Evolutionary conservation across 2,329 filamentous ascomycete species (phyloP).

Genomic region (Dactylellina parvicollis): DNA sequence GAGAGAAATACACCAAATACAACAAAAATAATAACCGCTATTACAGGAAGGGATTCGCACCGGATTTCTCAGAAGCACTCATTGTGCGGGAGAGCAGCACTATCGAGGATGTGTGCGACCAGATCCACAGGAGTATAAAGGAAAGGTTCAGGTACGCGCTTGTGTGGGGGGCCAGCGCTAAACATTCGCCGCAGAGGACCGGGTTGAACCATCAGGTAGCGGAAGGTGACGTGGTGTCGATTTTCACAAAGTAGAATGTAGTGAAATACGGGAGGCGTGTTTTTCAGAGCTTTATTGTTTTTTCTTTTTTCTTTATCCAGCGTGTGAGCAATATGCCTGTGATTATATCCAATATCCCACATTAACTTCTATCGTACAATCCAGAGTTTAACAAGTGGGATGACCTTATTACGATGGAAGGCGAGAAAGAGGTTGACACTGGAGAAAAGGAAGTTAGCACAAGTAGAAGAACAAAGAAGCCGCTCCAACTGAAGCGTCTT

Average conservation of each 20-base stretch:
- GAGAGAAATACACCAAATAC: neutral
- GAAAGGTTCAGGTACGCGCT: slow-evolving; percentile 99
- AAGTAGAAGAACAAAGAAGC: too few species aligned
- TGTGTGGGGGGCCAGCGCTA: slow-evolving; percentile 96
- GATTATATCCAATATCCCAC: neutral
- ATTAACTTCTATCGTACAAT: too few species aligned
- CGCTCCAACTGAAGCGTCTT: too few species aligned
- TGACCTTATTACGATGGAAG: too few species aligned
- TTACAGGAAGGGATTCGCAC: slow-evolving; percentile 83
- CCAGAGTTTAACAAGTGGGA: too few species aligned
- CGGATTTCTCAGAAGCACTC: slow-evolving; percentile 87
- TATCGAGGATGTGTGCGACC: slow-evolving; percentile 96
- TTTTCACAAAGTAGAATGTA: slow-evolving; percentile 65
- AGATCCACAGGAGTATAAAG: slow-evolving; percentile 91
- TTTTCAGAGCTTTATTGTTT: slow-evolving; percentile 4
- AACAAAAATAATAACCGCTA: too few species aligned
- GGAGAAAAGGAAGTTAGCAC: too few species aligned
- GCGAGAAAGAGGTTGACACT: too few species aligned
- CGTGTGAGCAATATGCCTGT: neutral
- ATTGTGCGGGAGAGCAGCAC: slow-evolving; percentile 89
- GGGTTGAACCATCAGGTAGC: slow-evolving; percentile 81
- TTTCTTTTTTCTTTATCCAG: too few species aligned
- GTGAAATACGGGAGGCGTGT: neutral
- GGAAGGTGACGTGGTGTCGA: slow-evolving; percentile 75
- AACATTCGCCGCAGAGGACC: slow-evolving; percentile 92